Conservation (phyloP, 2,329 filamentous ascomycete genomes). For the Fusarium sp. region DNA sequence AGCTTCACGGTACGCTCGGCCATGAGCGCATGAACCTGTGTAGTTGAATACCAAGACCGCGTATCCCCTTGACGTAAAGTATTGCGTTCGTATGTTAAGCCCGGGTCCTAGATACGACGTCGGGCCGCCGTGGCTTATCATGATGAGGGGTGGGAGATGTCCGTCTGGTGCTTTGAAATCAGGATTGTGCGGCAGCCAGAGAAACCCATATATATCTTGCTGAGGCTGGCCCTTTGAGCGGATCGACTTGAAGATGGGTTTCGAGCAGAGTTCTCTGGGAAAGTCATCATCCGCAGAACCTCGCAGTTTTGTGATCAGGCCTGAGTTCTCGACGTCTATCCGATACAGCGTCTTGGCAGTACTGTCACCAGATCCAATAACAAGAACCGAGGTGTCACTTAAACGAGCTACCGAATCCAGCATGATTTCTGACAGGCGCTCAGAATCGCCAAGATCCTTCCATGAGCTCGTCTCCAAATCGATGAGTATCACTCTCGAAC, state of each 20-base stretch:
- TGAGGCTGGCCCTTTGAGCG: conserved; percentile 43
- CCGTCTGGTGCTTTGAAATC: conserved; percentile 52
- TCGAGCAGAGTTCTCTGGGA: conserved; percentile 49
- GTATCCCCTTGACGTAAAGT: conserved; percentile 65
- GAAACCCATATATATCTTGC: conserved; percentile 57
- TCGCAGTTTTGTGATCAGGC: conserved; percentile 47
- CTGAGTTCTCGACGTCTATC: conserved; percentile 45
- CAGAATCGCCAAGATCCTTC: conserved; percentile 47
- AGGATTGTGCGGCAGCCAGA: conserved; percentile 62
- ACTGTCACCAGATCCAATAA: conserved; percentile 51
- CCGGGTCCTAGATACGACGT: conserved; percentile 57
- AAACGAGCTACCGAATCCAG: conserved; percentile 51
- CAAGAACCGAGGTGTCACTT: conserved; percentile 51
- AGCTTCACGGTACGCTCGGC: conserved; percentile 60
- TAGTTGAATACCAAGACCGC: conserved; percentile 64
- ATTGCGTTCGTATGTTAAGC: conserved; percentile 59
- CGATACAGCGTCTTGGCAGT: conserved; percentile 51
- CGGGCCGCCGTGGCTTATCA: conserved; percentile 64
- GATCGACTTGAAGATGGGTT: conserved; percentile 50
- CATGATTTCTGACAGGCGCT: conserved; percentile 48
- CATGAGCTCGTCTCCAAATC: conserved; percentile 50
- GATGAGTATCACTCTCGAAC: conserved; percentile 52
- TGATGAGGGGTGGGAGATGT: conserved; percentile 60
- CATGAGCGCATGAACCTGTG: conserved; percentile 63
- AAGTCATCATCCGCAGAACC: conserved; percentile 50